Conservation (phyloP, 2,329 filamentous ascomycete species). For the Exophiala aquamarina region DNA sequence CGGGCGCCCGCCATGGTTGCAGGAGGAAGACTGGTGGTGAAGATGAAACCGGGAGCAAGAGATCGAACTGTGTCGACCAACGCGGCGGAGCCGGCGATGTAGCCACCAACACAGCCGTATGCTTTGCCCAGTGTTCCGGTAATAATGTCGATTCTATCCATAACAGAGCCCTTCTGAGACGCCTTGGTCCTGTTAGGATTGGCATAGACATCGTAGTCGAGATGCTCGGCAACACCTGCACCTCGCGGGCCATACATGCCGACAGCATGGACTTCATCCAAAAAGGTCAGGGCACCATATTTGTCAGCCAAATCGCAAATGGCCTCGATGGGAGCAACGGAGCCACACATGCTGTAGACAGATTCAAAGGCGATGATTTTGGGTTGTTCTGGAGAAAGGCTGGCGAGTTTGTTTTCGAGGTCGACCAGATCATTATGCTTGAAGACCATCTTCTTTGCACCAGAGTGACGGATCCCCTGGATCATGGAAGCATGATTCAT, state of each 20-base stretch:
- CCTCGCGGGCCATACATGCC: constrained; percentile 98
- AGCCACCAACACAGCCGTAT: constrained; percentile 95
- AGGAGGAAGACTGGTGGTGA: constrained; percentile 93
- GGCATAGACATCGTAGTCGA: constrained; percentile 86
- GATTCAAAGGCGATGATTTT: constrained; percentile 99
- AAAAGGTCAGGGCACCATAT: constrained; percentile 94
- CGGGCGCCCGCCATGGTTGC: constrained; percentile 95
- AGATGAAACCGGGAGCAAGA: constrained; percentile 95
- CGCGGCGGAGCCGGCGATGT: constrained; percentile 85
- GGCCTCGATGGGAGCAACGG: constrained; percentile 89
- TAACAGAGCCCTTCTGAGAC: constrained; percentile 69
- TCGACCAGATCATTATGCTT: constrained; percentile 97
- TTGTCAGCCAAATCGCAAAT: constrained; percentile 97
- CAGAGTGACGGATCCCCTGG: constrained; percentile 95
- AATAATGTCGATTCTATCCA: constrained; percentile 97
- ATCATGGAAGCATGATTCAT: constrained; percentile 99
- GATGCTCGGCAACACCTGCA: constrained; percentile 93
- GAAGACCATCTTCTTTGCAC: constrained; percentile 96
- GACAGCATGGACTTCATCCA: constrained; percentile 98
- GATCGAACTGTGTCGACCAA: constrained; percentile 93
- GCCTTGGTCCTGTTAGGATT: constrained; percentile 61
- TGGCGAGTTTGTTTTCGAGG: constrained; percentile 86
- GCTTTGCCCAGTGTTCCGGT: constrained; percentile 96
- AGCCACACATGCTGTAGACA: constrained; percentile 99
- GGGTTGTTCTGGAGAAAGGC: constrained; percentile 77